Evolutionary conservation across 2,329 filamentous ascomycete genomes (phyloP).

Genomic region (Pyrenophora teres): DNA sequence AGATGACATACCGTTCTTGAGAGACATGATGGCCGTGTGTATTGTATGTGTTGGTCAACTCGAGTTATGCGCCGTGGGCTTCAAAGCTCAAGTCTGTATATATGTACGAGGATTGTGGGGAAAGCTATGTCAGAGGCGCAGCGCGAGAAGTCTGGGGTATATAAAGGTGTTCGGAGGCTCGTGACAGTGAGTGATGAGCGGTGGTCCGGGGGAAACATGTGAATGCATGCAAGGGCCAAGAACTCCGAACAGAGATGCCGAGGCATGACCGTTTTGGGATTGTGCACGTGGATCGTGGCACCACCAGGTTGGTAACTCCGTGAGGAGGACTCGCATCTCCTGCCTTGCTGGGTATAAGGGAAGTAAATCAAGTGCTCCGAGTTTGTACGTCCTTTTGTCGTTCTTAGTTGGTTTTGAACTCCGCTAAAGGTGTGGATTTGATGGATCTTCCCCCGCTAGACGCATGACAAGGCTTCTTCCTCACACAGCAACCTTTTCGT

Average conservation of each 20-base stretch:
- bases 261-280: slow-evolving; percentile 18
- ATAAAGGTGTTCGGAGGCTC: slow-evolving; percentile 27
- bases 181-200: slow-evolving; percentile 25
- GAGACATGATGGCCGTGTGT: slow-evolving; percentile 36
- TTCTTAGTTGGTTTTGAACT: too few species aligned
- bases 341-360: background rate
- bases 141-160: slow-evolving; percentile 18
- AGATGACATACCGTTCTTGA: slow-evolving; percentile 31
- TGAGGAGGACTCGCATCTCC: slow-evolving; percentile 8
- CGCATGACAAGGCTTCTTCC: too few species aligned
- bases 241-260: slow-evolving; percentile 18
- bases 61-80: background rate
- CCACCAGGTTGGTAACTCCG: background rate
- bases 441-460: too few species aligned
- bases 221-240: slow-evolving; percentile 20
- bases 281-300: slow-evolving; percentile 19
- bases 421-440: too few species aligned
- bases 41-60: background rate
- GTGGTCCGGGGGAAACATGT: slow-evolving; percentile 30
- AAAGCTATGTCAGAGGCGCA: slow-evolving; percentile 1
- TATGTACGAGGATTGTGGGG: background rate
- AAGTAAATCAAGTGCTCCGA: too few species aligned
- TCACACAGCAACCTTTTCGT: too few species aligned
- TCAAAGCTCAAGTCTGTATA: background rate
- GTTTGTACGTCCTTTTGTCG: too few species aligned